These are phyloP conservation scores for Pichia sp. DNA, from an alignment of 1,139 yeast genomes.

Conservation along the genomic window DNA sequence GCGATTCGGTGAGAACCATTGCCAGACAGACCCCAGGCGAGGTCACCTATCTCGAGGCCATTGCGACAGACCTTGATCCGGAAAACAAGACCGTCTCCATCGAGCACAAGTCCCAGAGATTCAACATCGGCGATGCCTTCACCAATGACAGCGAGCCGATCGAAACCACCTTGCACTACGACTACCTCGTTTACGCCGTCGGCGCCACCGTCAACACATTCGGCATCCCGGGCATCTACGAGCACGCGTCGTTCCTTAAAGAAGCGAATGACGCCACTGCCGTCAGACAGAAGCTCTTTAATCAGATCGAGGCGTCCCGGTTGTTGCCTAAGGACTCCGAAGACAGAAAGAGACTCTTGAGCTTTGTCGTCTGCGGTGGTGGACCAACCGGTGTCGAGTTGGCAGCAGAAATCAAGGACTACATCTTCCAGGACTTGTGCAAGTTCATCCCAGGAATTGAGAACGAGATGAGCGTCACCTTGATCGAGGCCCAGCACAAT, in stretches of 20 bases:
- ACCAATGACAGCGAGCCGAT: constrained; percentile 39
- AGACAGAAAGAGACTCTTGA: constrained; percentile 68
- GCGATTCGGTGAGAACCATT: constrained; percentile 52
- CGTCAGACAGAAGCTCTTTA: constrained; percentile 54
- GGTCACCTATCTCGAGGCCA: constrained; percentile 57
- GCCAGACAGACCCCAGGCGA: constrained; percentile 49
- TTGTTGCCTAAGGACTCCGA: constrained; percentile 60
- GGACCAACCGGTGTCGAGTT: constrained; percentile 92
- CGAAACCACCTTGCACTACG: constrained; percentile 51
- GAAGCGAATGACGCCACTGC: constrained; percentile 55
- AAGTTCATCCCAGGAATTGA: constrained; percentile 60
- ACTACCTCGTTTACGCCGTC: constrained; percentile 73
- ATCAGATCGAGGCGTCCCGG: constrained; percentile 69
- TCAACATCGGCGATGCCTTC: constrained; percentile 49
- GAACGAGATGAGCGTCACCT: constrained; percentile 48
- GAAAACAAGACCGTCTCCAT: constrained; percentile 47
- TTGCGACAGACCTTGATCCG: constrained; percentile 55
- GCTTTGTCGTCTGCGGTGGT: constrained; percentile 83
- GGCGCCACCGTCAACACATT: constrained; percentile 84
- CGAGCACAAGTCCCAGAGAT: constrained; percentile 48
- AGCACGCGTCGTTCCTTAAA: constrained; percentile 54
- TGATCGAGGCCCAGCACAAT: constrained; percentile 56
- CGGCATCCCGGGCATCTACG: constrained; percentile 76
- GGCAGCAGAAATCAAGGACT: constrained; percentile 73
- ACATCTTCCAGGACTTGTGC: constrained; percentile 55